phyloP scores from a whole-genome alignment of 768 basidiomycete genomes.

The Pluteus cervinus region DNA sequence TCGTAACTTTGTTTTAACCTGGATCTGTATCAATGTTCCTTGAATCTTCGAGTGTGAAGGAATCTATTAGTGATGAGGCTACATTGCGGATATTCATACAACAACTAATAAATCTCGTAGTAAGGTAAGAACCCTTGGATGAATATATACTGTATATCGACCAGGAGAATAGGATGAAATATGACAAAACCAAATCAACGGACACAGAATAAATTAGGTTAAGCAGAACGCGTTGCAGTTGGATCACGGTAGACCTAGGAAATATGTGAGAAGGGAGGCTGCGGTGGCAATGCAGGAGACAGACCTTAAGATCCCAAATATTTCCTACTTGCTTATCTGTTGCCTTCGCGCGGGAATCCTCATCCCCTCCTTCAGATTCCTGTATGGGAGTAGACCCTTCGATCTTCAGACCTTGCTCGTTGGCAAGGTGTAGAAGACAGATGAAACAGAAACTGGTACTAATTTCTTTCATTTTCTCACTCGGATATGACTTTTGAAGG shows the following conservation, averaged over 20 bases:
- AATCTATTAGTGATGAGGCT: too few species aligned
- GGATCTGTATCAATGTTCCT: too few species aligned
- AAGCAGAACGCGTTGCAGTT: constrained; percentile 32
- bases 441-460: constrained; percentile 99
- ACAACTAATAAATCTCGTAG: too few species aligned
- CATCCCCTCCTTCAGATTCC: constrained; percentile 31
- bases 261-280: constrained; percentile 6
- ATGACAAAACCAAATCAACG: constrained; percentile 7
- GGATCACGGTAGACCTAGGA: constrained; percentile 44
- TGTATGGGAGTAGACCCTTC: constrained; percentile 36
- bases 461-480: constrained; percentile 95
- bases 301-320: constrained; percentile 73
- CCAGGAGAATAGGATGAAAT: too few species aligned
- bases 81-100: too few species aligned
- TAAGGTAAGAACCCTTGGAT: too few species aligned
- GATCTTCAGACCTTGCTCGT: constrained; percentile 91
- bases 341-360: constrained; percentile 13
- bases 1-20: constrained; percentile 10
- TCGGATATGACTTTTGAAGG: constrained; percentile 77
- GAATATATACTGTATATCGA: too few species aligned
- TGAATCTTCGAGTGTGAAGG: too few species aligned
- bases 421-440: constrained; percentile 91
- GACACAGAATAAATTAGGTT: constrained; percentile 5
- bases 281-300: neutral
- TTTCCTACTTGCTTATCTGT: constrained; percentile 50